Base-by-base conservation (phyloP, 306 rosid species). In the Castanospermum australe region DNA sequence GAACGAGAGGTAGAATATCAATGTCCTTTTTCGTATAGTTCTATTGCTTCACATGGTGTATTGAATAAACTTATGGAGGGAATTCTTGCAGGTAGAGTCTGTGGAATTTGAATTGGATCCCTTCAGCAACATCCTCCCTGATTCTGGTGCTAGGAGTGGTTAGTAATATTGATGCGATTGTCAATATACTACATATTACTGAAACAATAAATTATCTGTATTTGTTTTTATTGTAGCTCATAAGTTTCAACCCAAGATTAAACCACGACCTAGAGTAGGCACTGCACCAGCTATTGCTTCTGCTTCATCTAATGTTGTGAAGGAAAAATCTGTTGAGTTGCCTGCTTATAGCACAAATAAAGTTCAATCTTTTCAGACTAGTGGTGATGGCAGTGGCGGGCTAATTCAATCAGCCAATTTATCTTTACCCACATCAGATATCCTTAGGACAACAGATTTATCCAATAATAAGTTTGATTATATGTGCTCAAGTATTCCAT, bases 201-300 rank as follows among this genome's bases (percentile, higher is more conserved):
- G 70, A 20, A 79, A 82, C 60, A 24, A 47, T 73, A 54, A 65
- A 25, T 38, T 64, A 45, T 67, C 30, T 82, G 39, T 59, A 41
- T 65, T 57, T 54, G 0, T 71, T 59, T 47, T 61, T 56, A 36
- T 69, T 67, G 81, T 79, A 89, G 89, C 82, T 77, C 82, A 60
- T 66, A 84, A 83, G 86, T 88, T 91, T 84, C 86, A 77, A 75
- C 87, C 97, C 69, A 89, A 86, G 89, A 70, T 82, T 9, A 91
- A 89, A 83, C 88, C 89, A 30, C 87, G 79, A 25, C 87, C 89
- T 61, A 85, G 84, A 48, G 80, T 42, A 76, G 82, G 70, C 59
- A 78, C 76, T 64, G 33, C 71, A 11, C 60, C 45, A 8, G 56
- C 64, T 51, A 52, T 41, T 48, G 78, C 86, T 54, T 79, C 87